A percentile compares a stretch with the other conserved stretches of the same genome.
Conservation (phyloP, 2,329 filamentous ascomycete genomes). For the Curvularia eragrostidis region DNA sequence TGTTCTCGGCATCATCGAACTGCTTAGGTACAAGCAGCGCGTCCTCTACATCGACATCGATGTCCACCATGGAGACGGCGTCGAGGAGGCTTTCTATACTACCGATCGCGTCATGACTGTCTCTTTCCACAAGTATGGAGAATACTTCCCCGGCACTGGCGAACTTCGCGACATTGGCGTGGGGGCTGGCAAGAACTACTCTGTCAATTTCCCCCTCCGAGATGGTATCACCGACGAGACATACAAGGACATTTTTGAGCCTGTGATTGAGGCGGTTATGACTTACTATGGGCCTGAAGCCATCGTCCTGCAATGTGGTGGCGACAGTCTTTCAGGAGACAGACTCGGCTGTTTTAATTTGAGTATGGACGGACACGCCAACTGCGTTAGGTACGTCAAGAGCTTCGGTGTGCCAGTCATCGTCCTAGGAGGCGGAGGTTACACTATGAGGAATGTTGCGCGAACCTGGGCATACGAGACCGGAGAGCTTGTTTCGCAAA, state of each 20-base stretch:
- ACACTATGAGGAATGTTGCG: constrained; percentile 71
- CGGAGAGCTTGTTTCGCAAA: constrained; percentile 81
- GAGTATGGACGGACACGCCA: constrained; percentile 73
- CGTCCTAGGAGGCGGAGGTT: constrained; percentile 71
- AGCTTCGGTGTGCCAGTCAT: constrained; percentile 70
- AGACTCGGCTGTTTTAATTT: constrained; percentile 73
- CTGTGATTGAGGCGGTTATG: constrained; percentile 71
- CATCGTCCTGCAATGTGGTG: constrained; percentile 72
- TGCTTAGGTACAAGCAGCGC: constrained; percentile 80
- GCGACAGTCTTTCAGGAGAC: constrained; percentile 71
- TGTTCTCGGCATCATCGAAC: constrained; percentile 88
- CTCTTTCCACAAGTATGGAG: constrained; percentile 76
- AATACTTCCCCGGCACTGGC: constrained; percentile 74
- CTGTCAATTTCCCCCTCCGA: constrained; percentile 72
- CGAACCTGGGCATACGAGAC: constrained; percentile 71
- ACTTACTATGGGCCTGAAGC: constrained; percentile 72
- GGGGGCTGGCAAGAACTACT: constrained; percentile 70
- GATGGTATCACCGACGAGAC: constrained; percentile 72
- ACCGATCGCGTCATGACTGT: constrained; percentile 75
- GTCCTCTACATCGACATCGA: constrained; percentile 96
- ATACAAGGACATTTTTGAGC: constrained; percentile 73
- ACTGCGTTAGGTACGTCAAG: constrained; percentile 73
- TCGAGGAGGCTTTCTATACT: constrained; percentile 75
- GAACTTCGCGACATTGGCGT: constrained; percentile 73
- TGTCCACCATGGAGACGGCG: constrained; percentile 85